A percentile compares a stretch with the other conserved stretches of the same genome.
These are phyloP conservation scores for Prunus kanzakura DNA, from an alignment of 306 rosid genomes.

Conservation along the genomic window DNA sequence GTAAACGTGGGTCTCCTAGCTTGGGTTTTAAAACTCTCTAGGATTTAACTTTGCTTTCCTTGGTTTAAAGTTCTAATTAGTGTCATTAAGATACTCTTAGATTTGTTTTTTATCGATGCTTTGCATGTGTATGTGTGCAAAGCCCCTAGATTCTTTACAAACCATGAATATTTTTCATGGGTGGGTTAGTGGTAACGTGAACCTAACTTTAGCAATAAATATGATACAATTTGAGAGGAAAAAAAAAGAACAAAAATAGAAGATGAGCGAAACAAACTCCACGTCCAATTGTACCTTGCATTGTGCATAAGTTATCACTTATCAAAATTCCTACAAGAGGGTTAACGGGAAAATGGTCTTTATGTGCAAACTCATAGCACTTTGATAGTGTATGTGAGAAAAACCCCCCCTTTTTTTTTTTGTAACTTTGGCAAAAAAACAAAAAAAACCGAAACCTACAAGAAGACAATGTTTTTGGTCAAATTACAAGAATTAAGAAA, in stretches of 20 bases:
- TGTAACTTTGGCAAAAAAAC: too few species aligned
- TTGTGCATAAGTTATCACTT: too few species aligned
- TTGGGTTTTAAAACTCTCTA: constrained; percentile 16
- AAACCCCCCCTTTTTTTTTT: accelerated
- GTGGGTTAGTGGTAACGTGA: constrained; percentile 1
- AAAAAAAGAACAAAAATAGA: neutral
- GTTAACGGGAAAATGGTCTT: too few species aligned
- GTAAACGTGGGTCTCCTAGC: constrained; percentile 36
- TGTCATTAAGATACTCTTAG: constrained; percentile 5
- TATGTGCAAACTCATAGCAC: accelerated
- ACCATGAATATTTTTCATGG: neutral
- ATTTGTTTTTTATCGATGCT: constrained; percentile 2
- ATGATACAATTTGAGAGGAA: neutral
- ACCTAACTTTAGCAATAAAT: constrained; percentile 1
- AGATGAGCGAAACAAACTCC: neutral
- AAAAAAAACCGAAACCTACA: too few species aligned
- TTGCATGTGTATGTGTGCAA: constrained; percentile 20
- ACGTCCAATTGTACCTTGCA: too few species aligned
- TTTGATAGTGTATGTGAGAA: too few species aligned
- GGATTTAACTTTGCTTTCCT: constrained; percentile 16
- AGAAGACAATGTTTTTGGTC: too few species aligned
- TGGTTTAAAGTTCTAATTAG: constrained; percentile 8
- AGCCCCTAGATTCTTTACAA: neutral
- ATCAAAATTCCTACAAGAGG: too few species aligned
- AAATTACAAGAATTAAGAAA: too few species aligned